Evolutionary conservation across 768 basidiomycete genomes (phyloP).

Genomic region (Hygrophorus pudorinus): DNA sequence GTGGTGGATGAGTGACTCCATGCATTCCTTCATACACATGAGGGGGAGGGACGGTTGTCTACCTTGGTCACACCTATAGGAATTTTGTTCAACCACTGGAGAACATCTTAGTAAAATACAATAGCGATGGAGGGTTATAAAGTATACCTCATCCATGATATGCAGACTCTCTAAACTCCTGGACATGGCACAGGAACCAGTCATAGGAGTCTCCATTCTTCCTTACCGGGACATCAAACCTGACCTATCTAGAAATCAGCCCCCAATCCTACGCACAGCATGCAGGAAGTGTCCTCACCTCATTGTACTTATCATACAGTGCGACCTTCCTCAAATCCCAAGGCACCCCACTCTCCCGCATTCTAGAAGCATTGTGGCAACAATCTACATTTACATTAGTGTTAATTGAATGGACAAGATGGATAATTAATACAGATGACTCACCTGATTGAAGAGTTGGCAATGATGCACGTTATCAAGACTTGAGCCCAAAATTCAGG

Average conservation of each 20-base stretch:
- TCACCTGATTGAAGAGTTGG: too few relatives aligned
- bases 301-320: constrained; percentile 95
- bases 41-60: constrained; percentile 97
- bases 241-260: constrained; percentile 47
- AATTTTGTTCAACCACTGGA: constrained; percentile 92
- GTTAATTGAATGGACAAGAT: too few relatives aligned
- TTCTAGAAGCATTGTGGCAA: too few relatives aligned
- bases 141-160: constrained; percentile 65
- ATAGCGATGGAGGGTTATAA: not conserved
- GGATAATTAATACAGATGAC: too few relatives aligned
- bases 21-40: constrained; percentile 98
- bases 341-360: constrained; percentile 84
- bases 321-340: constrained; percentile 92
- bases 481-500: too few relatives aligned
- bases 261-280: not conserved
- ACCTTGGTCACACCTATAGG: constrained; percentile 86
- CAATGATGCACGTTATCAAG: too few relatives aligned
- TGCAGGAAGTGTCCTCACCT: constrained; percentile 35
- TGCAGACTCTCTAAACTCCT: constrained; percentile 89
- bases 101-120: not conserved
- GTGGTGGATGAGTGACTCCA: constrained; percentile 97
- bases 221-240: constrained; percentile 96
- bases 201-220: constrained; percentile 97
- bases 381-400: too few relatives aligned
- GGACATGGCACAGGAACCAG: constrained; percentile 93